Conservation (phyloP, 768 basidiomycete genomes). For the Cantharellus anzutake region DNA sequence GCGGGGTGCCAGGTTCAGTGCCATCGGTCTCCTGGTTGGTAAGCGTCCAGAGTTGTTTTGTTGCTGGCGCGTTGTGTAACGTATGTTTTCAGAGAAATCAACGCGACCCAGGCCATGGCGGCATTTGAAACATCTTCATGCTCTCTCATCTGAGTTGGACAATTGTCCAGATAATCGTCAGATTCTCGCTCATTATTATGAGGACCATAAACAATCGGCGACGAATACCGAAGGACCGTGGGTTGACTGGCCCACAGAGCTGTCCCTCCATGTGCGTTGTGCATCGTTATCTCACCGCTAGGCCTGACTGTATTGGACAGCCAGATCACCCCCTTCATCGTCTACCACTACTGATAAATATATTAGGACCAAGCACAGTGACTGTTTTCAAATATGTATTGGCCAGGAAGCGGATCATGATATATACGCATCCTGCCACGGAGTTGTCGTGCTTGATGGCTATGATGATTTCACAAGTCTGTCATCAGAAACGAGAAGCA, state of each 20-base stretch:
- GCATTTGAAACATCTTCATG: slow-evolving; percentile 45
- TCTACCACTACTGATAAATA: slow-evolving; percentile 53
- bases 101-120: slow-evolving; percentile 50
- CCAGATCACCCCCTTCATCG: slow-evolving; percentile 39
- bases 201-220: not conserved
- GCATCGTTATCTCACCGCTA: not conserved
- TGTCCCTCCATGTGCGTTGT: slow-evolving; percentile 1
- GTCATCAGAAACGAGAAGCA: slow-evolving; percentile 17
- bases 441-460: slow-evolving; percentile 60
- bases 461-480: slow-evolving; percentile 41
- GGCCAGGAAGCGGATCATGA: slow-evolving; percentile 52
- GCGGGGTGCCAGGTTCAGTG: slow-evolving; percentile 62
- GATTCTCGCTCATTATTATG: not conserved
- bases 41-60: slow-evolving; percentile 11
- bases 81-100: not conserved
- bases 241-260: slow-evolving; percentile 8
- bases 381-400: slow-evolving; percentile 68
- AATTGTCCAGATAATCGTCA: not conserved
- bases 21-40: slow-evolving; percentile 54
- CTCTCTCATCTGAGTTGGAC: slow-evolving; percentile 30
- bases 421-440: slow-evolving; percentile 63
- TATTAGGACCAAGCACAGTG: slow-evolving; percentile 59
- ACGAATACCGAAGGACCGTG: slow-evolving; percentile 3
- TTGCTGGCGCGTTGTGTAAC: not conserved
- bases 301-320: slow-evolving; percentile 10